Evolutionary conservation across 1,284 basidiomycete genomes (phyloP).

Genomic region (Sporisorium scitamineum): DNA sequence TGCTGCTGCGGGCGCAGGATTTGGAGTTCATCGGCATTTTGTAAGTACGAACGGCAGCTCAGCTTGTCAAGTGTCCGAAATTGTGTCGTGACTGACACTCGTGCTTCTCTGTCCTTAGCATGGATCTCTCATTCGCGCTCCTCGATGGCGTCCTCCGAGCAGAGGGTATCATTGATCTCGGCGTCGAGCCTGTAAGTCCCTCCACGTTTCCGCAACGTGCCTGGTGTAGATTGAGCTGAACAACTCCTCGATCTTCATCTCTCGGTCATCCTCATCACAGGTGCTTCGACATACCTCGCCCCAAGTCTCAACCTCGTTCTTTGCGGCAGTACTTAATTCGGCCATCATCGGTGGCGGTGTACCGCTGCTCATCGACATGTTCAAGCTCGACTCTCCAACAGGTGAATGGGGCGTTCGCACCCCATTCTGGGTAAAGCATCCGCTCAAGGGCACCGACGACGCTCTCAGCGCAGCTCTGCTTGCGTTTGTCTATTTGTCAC

Average conservation of each 20-base stretch:
- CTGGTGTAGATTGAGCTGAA: not conserved
- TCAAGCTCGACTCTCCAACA: slow-evolving; percentile 51
- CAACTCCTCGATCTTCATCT: not conserved
- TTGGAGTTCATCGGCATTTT: slow-evolving; percentile 13
- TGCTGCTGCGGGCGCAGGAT: slow-evolving; percentile 33
- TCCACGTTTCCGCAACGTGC: not conserved
- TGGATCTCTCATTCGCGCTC: slow-evolving; percentile 47
- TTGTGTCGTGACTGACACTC: not conserved
- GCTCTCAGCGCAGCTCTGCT: slow-evolving; percentile 37
- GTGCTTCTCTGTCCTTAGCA: not conserved
- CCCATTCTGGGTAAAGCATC: slow-evolving; percentile 49
- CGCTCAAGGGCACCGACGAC: slow-evolving; percentile 45
- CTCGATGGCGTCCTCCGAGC: slow-evolving; percentile 57
- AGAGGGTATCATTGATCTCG: slow-evolving; percentile 57
- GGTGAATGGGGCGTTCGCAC: slow-evolving; percentile 53
- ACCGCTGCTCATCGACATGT: slow-evolving; percentile 54
- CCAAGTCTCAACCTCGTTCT: slow-evolving; percentile 38
- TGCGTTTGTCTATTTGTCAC: slow-evolving; percentile 23
- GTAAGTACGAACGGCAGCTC: slow-evolving; percentile 10
- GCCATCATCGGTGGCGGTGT: slow-evolving; percentile 55
- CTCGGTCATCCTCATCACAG: not conserved
- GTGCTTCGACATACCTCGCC: slow-evolving; percentile 40
- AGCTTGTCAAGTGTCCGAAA: too few relatives aligned
- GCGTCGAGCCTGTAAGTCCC: slow-evolving; percentile 37
- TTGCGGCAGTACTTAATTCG: slow-evolving; percentile 51